Percentiles rank a stretch among this genome's conserved stretches.
Evolutionary conservation across 2,329 filamentous ascomycete genomes (phyloP).

Genomic region (Aureobasidium sp.): DNA sequence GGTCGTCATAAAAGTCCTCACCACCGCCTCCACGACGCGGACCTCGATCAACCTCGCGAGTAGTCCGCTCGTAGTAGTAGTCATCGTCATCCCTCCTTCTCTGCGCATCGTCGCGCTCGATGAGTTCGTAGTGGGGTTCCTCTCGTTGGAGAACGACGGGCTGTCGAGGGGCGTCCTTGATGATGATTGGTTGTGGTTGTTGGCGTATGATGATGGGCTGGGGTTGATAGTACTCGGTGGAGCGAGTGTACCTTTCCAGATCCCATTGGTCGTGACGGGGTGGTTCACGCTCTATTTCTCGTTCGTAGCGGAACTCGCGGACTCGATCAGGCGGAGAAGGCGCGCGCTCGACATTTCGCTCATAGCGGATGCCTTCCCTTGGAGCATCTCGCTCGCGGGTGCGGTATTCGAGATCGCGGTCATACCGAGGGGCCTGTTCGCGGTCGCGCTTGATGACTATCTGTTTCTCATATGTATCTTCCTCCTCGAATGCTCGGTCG

Average conservation of each 20-base stretch:
- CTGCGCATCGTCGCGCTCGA: constrained; percentile 47
- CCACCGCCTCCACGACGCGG: constrained; percentile 28
- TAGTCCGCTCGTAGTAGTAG: constrained; percentile 54
- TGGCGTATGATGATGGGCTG: constrained; percentile 47
- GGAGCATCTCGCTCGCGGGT: constrained; percentile 36
- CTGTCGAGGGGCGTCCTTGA: constrained; percentile 46
- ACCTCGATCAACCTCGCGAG: constrained; percentile 48
- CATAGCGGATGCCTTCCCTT: constrained; percentile 26
- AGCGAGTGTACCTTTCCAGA: constrained; percentile 46
- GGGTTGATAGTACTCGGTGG: constrained; percentile 47
- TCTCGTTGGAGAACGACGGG: constrained; percentile 44
- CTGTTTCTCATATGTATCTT: constrained; percentile 35
- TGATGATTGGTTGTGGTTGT: constrained; percentile 48
- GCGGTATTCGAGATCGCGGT: constrained; percentile 27
- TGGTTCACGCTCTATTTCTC: constrained; percentile 35
- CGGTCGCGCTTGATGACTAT: constrained; percentile 40
- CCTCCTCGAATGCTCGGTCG: constrained; percentile 32
- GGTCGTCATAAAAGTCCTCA: constrained; percentile 31
- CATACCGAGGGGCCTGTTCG: constrained; percentile 18
- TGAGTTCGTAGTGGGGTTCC: constrained; percentile 50
- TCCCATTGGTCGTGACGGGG: constrained; percentile 36
- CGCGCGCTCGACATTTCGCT: constrained; percentile 18
- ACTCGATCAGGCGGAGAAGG: constrained; percentile 19
- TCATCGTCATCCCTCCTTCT: constrained; percentile 44
- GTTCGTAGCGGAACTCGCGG: constrained; percentile 32